Conservation (phyloP, 176 grass and related monocot genomes). For the Coix lacrymajobi region DNA sequence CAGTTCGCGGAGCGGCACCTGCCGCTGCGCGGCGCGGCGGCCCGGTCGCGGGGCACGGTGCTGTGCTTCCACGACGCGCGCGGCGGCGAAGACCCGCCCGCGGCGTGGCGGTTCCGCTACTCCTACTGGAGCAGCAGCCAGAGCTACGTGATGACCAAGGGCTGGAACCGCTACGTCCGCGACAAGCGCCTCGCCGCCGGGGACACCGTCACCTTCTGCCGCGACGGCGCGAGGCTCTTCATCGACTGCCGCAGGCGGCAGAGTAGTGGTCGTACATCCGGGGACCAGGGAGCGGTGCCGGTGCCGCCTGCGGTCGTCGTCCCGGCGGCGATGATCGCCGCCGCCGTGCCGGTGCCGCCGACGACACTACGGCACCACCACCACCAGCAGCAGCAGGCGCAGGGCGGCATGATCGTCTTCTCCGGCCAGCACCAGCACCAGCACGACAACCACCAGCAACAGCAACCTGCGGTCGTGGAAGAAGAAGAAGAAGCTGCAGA, state of each 20-base stretch:
- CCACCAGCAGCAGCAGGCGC: background rate
- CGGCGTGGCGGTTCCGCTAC: conserved; percentile 69
- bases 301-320: background rate
- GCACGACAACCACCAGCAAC: background rate
- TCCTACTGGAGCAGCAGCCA: conserved; percentile 94
- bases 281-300: background rate
- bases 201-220: conserved; percentile 61
- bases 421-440: background rate
- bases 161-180: conserved; percentile 74
- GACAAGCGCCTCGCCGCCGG: conserved; percentile 48
- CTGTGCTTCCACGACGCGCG: conserved; percentile 47
- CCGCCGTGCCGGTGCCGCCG: background rate
- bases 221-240: conserved; percentile 20
- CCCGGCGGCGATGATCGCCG: background rate
- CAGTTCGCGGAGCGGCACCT: conserved; percentile 58
- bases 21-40: conserved; percentile 1
- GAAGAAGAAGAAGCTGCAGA: background rate
- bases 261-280: background rate
- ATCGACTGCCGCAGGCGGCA: conserved; percentile 38
- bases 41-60: conserved; percentile 14
- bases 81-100: background rate
- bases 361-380: background rate
- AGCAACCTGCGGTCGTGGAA: background rate
- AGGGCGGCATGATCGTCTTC: background rate
- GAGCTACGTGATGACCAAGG: conserved; percentile 94